A percentile compares a stretch with the other conserved stretches of the same genome.
phyloP scores from a whole-genome alignment of 352 stramenopile species.

The Globisporangium abappressorium region DNA sequence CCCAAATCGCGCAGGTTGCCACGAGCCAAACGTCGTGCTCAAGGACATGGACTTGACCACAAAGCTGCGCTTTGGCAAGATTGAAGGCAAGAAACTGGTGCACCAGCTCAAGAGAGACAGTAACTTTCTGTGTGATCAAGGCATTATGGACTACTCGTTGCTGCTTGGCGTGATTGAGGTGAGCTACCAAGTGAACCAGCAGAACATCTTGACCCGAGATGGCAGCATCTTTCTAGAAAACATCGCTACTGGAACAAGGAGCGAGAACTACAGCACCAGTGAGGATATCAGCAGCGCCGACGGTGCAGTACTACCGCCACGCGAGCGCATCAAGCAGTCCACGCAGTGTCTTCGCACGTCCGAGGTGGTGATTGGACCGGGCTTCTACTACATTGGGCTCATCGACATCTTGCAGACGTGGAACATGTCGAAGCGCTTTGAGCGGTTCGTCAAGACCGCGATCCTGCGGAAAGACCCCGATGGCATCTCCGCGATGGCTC shows the following conservation, averaged over 20 bases:
- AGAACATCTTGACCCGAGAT: conserved; percentile 65
- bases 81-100: conserved; percentile 39
- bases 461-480: conserved; percentile 61
- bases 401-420: conserved; percentile 88
- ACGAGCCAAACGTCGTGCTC: conserved; percentile 73
- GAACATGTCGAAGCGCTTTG: conserved; percentile 64
- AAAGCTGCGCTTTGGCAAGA: conserved; percentile 61
- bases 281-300: neutral
- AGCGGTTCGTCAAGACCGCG: conserved; percentile 71
- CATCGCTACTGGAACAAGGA: conserved; percentile 14
- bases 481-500: conserved; percentile 77
- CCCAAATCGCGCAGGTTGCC: conserved; percentile 52
- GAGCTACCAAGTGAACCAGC: conserved; percentile 69
- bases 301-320: too few relatives aligned
- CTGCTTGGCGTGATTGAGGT: conserved; percentile 77
- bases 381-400: conserved; percentile 85
- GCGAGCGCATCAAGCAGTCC: conserved; percentile 51
- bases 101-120: conserved; percentile 67
- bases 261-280: neutral
- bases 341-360: conserved; percentile 56
- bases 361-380: conserved; percentile 77
- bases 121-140: conserved; percentile 60
- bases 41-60: conserved; percentile 83
- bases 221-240: conserved; percentile 49
- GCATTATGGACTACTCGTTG: conserved; percentile 87